These are phyloP conservation scores for Calvatia gigantea DNA, from an alignment of 768 basidiomycete genomes.

Conservation along the genomic window DNA sequence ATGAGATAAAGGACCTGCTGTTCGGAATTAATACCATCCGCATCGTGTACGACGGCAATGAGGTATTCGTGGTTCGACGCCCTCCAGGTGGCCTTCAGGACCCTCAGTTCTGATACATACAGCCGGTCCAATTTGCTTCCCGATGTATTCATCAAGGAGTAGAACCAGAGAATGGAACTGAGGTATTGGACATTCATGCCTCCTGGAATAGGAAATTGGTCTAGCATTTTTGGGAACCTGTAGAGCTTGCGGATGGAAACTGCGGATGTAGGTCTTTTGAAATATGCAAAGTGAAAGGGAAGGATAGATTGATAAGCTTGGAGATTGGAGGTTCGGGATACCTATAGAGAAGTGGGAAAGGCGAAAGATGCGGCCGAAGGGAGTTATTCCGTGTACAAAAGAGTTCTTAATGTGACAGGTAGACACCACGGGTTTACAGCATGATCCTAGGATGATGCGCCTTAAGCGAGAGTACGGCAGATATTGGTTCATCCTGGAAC, in stretches of 20 bases:
- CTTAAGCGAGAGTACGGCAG: no score
- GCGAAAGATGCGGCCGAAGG: no score
- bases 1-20: neutral
- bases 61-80: slow-evolving; percentile 5
- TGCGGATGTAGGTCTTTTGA: neutral
- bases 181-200: slow-evolving; percentile 4
- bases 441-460: no score
- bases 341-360: no score
- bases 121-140: neutral
- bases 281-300: neutral
- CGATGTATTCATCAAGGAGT: neutral
- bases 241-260: neutral
- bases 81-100: neutral
- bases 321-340: no score
- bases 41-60: neutral
- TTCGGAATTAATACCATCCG: neutral
- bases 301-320: no score
- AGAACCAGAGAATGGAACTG: slow-evolving; percentile 4
- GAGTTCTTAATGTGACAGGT: no score
- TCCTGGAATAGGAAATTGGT: neutral
- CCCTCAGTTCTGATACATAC: slow-evolving; percentile 5
- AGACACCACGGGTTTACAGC: no score
- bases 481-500: no score
- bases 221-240: neutral
- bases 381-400: no score